Evolutionary conservation across 352 stramenopile species (phyloP), one percentile per base, ranked within the genome.

Genomic region (Elongisporangium prolatum): DNA sequence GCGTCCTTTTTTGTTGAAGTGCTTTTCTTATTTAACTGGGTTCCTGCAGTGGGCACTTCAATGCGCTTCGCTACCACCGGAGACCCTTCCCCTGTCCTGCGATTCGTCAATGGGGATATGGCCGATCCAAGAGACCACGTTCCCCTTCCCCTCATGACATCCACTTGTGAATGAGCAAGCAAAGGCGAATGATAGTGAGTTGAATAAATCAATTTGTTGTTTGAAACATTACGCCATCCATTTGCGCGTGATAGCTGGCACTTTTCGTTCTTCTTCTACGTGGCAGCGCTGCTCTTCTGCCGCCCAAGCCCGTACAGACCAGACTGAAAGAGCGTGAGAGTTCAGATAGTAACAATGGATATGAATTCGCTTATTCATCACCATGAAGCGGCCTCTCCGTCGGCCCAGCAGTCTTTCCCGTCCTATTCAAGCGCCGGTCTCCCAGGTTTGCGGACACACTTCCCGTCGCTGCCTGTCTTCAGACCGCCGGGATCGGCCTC

Each of bases 281-380:
- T 38, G 52, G 20, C 34, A 44, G 24, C 52, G 44, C 52, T 48
- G 10, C 52, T n/a, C 24, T 50, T 50, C 10, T 25, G 14, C 37
- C n/a, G n/a, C n/a, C n/a, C n/a, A n/a, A n/a, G n/a, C n/a, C 24
- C 52, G 20, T 25, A 25, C 18, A 25, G 18, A 57, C 22, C n/a
- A 48, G 37, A 47, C 24, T 6, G 11, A 17, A 10, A 56, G 51
- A 56, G n/a, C 21, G 28, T 37, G 18, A 56, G 55, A 47, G 38
- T 54, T 52, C 34, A 44, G 34, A 44, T 44, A 44, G 34, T 40
- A 40, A 40, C 25, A 13, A 91, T 91, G 81, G 79, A 91, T 63
- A 86, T 91, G 79, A 78, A 81, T 49, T 84, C 79, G 55, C 78
- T 91, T 37, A 85, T 91, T 57, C 77, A 88, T 63, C 68, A 49